Conservation (phyloP, 345 rosid species). For the Arabis hirsuta region DNA sequence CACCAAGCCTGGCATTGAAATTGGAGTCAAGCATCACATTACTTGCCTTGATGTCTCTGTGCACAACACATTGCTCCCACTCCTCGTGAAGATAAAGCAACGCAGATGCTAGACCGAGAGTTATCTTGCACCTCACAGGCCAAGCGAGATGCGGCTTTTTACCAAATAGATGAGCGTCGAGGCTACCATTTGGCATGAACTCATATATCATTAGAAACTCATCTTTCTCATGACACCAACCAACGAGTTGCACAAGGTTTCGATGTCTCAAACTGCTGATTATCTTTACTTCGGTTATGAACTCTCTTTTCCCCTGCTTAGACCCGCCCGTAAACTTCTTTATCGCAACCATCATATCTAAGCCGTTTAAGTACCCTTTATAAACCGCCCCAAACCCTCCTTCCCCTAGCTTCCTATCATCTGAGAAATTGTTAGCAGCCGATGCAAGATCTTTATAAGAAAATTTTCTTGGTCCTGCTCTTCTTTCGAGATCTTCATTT, state of each 20-base stretch:
- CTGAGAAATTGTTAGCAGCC: conserved; percentile 57
- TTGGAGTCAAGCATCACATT: conserved; percentile 64
- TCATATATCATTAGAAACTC: conserved; percentile 72
- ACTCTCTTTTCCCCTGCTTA: conserved; percentile 59
- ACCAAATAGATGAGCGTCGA: conserved; percentile 59
- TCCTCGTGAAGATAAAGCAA: conserved; percentile 67
- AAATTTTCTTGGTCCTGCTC: conserved; percentile 62
- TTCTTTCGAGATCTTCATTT: conserved; percentile 56
- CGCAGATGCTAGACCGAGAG: conserved; percentile 57
- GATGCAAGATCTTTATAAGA: conserved; percentile 50
- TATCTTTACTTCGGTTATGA: conserved; percentile 54
- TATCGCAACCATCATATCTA: conserved; percentile 48
- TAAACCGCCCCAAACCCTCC: conserved; percentile 69
- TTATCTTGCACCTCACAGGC: conserved; percentile 51
- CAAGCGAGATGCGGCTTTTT: conserved; percentile 47
- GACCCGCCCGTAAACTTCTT: conserved; percentile 56
- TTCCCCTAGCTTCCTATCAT: conserved; percentile 60
- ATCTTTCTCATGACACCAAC: conserved; percentile 68
- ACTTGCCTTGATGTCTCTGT: conserved; percentile 66
- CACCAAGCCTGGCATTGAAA: conserved; percentile 66
- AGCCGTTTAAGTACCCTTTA: conserved; percentile 48
- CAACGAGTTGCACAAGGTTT: conserved; percentile 67
- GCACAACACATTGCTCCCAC: conserved; percentile 68
- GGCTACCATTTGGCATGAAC: conserved; percentile 75
- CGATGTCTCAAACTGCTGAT: conserved; percentile 65